Evolutionary conservation across 257 asterid genomes (phyloP).

Genomic region (Sherardia arvensis): DNA sequence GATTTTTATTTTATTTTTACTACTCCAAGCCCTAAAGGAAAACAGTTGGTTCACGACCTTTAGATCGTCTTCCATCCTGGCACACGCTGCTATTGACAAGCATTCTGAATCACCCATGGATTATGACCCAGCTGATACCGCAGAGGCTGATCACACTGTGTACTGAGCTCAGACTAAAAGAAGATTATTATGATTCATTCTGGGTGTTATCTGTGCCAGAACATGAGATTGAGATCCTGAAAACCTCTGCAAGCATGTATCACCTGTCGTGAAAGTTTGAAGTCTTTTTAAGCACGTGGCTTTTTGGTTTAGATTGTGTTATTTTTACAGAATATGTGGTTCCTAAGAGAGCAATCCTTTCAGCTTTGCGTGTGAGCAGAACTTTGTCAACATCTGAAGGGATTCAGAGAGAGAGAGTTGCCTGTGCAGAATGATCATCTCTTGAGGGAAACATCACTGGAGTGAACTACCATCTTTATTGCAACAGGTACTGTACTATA

Average conservation of each 20-base stretch:
- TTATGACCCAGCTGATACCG: background rate
- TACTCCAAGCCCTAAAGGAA: constrained; percentile 16
- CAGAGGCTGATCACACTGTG: constrained; percentile 20
- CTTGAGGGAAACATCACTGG: constrained; percentile 33
- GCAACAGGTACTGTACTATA: constrained; percentile 39
- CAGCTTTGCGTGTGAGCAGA: constrained; percentile 11
- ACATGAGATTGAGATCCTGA: constrained; percentile 29
- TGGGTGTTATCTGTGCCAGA: constrained; percentile 17
- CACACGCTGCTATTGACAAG: background rate
- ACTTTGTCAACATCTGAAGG: too few species aligned
- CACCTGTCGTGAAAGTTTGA: background rate
- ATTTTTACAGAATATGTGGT: constrained; percentile 22
- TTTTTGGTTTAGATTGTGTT: background rate
- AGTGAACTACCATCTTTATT: constrained; percentile 30
- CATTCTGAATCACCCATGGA: background rate
- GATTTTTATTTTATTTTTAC: constrained; percentile 29
- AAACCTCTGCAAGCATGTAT: constrained; percentile 35
- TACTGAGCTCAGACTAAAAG: constrained; percentile 6
- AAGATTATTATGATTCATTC: background rate
- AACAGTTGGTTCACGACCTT: background rate
- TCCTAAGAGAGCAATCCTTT: constrained; percentile 7
- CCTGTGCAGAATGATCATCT: too few species aligned
- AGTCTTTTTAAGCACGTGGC: too few species aligned
- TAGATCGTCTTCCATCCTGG: background rate
- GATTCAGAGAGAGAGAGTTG: too few species aligned